Evolutionary conservation across 2,329 filamentous ascomycete species (phyloP), one percentile per base, ranked within the genome.

Genomic region (Conoideocrella luteorostrata): DNA sequence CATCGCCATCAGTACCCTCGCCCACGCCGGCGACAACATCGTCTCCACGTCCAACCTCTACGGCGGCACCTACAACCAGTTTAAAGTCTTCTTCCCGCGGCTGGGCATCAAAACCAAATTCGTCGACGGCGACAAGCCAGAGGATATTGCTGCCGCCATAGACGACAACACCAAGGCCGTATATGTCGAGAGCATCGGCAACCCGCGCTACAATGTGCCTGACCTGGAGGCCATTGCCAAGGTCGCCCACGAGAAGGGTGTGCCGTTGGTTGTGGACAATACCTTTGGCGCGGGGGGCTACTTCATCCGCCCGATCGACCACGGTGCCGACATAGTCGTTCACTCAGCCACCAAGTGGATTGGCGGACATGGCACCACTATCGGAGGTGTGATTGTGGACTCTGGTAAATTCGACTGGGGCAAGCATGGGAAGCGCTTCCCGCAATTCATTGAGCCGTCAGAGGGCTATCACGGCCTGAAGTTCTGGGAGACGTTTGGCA

Each of bases 301-400:
- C 74, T 94, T 88, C 63, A 72, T 84, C 53, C 81, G 85, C 6
- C 90, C 90, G 32, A 91, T 96, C 56, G 83, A 90, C 20, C 86
- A 95, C 64, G 90, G 90, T 44, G 90, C 87, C 50, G 90, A 96
- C 61, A 95, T 96, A 48, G 84, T 96, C 41, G 87, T 95, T 20
- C 89, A 96, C 74, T 93, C 86, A 30, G 89, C 89, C 10, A 95
- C 90, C 46, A 96, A 96, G 68, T 96, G 90, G 90, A 96, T 97
- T 50, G 90, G 90, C 45, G 90, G 90, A 33, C 91, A 97, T 65
- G 91, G 90, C 48, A 95, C 90, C 32, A 95, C 90, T 21, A 86
- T 96, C 52, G 90, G 77, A 46, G 90, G 90, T 48, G 77, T 95
- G 34, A 77, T 96, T 26, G 73, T 96, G 51, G 90, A 96, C 69